phyloP scores from a whole-genome alignment of 352 stramenopile species.

The Phytophthora niederhauseri region DNA sequence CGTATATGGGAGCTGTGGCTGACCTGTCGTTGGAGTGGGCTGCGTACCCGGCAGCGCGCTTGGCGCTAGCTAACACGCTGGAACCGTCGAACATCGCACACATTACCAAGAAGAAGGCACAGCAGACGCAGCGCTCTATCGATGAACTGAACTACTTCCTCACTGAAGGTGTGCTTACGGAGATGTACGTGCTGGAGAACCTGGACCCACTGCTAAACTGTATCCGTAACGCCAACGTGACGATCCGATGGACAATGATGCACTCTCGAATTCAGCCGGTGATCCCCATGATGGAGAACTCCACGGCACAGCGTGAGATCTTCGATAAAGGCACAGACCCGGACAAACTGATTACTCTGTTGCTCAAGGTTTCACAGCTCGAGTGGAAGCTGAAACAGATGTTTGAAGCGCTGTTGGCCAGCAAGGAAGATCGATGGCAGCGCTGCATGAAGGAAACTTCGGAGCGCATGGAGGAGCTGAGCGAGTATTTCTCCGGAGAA shows the following conservation, averaged over 20 bases:
- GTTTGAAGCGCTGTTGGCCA: constrained; percentile 89
- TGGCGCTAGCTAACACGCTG: constrained; percentile 92
- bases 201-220: constrained; percentile 91
- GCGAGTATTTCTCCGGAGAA: constrained; percentile 95
- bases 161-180: constrained; percentile 91
- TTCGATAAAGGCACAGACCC: constrained; percentile 85
- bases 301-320: constrained; percentile 76
- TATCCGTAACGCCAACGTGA: constrained; percentile 93
- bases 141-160: constrained; percentile 92
- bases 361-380: constrained; percentile 94
- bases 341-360: constrained; percentile 90
- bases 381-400: constrained; percentile 96
- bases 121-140: constrained; percentile 87
- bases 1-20: constrained; percentile 95
- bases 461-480: constrained; percentile 93
- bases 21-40: constrained; percentile 95
- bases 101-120: constrained; percentile 89
- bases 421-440: constrained; percentile 93
- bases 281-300: constrained; percentile 91
- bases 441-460: constrained; percentile 88
- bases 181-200: constrained; percentile 95
- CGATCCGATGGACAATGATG: constrained; percentile 94
- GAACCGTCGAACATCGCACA: constrained; percentile 87
- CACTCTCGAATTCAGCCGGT: constrained; percentile 91
- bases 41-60: constrained; percentile 86